A percentile compares a stretch with the other conserved stretches of the same genome.
Evolutionary conservation across 2,329 filamentous ascomycete species (phyloP).

Genomic region (Rachicladosporium sp.): DNA sequence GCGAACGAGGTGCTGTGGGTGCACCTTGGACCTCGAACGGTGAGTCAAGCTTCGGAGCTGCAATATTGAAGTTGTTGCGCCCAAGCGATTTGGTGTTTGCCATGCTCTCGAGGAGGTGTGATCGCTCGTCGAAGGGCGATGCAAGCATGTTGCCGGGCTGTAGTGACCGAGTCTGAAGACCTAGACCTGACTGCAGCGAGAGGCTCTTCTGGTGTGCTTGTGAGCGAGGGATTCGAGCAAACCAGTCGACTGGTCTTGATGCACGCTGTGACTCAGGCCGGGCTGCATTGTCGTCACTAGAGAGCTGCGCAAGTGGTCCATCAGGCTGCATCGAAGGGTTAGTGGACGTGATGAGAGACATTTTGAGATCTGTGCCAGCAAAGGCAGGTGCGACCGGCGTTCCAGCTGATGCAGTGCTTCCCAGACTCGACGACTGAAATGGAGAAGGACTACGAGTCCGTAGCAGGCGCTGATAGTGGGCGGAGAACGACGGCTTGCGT

Average conservation of each 20-base stretch:
- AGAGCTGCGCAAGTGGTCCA: constrained; percentile 35
- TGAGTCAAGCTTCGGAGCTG: constrained; percentile 30
- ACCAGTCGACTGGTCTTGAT: constrained; percentile 27
- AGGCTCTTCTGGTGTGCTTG: constrained; percentile 40
- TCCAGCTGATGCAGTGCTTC: constrained; percentile 17
- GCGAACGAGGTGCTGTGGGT: constrained; percentile 37
- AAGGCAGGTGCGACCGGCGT: constrained; percentile 22
- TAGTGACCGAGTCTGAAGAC: constrained; percentile 16
- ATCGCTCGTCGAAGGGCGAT: constrained; percentile 31
- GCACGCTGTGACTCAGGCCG: constrained; percentile 12
- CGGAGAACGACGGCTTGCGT: constrained; percentile 48
- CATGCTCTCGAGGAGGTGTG: constrained; percentile 23
- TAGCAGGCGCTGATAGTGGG: constrained; percentile 52
- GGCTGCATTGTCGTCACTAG: constrained; percentile 28
- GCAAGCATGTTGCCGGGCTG: constrained; percentile 20
- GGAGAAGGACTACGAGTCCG: constrained; percentile 50
- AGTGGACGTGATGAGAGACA: constrained; percentile 40
- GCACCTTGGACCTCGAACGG: constrained; percentile 44
- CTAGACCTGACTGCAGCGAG: constrained; percentile 36
- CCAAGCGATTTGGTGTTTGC: constrained; percentile 17
- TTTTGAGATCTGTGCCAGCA: constrained; percentile 37
- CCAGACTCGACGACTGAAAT: constrained; percentile 27
- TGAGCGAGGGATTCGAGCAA: constrained; percentile 29
- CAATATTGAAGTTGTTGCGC: constrained; percentile 18
- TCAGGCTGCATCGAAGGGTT: constrained; percentile 39